Evolutionary conservation across 139 green algal species (phyloP), one percentile per base, ranked within the genome.

Genomic region (Haematococcus lacustris): DNA sequence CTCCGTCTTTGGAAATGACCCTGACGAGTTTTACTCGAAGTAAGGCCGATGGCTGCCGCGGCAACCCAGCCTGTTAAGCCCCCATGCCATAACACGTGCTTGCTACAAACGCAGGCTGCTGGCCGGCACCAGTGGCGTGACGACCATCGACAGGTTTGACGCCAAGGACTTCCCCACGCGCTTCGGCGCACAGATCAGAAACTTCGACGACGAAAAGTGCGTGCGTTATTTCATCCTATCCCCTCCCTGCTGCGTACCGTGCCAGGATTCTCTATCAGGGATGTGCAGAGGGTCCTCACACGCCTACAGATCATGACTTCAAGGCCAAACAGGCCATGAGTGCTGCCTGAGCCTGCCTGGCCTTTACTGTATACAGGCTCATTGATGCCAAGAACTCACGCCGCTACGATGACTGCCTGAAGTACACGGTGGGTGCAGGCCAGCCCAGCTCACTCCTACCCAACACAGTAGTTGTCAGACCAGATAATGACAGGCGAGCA

Each of bases 351-450:
- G 47, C 47, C 13, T 57, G 13, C 13, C 21, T 13, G 47, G 47
- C 21, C 47, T 28, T 57, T 57, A 21, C 21, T 13, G 47, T 57
- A 57, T 21, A 39, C 86, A 93, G 89, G 33, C 78, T 97, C n/a
- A 87, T 99, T 39, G 91, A 98, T 82, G 91, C 88, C 78, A 99
- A 98, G 88, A 97, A 93, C 73, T 88, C 89, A 4, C 83, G 95
- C 38, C 90, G 95, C 38, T 94, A 98, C 73, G 95, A 99, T 71
- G 87, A 98, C 82, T 97, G 90, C 84, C 83, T 98, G 1, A 91
- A 89, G 68, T 99, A 99, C 86, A 87, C 87, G 23, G 84, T 98
- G n/a, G n/a, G n/a, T n/a, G n/a, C n/a, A n/a, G n/a, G n/a, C n/a
- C n/a, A n/a, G n/a, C n/a, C n/a, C n/a, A n/a, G n/a, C n/a, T n/a